phyloP scores from a whole-genome alignment of 331 rosid genomes.

The Stylosanthes scabra region DNA sequence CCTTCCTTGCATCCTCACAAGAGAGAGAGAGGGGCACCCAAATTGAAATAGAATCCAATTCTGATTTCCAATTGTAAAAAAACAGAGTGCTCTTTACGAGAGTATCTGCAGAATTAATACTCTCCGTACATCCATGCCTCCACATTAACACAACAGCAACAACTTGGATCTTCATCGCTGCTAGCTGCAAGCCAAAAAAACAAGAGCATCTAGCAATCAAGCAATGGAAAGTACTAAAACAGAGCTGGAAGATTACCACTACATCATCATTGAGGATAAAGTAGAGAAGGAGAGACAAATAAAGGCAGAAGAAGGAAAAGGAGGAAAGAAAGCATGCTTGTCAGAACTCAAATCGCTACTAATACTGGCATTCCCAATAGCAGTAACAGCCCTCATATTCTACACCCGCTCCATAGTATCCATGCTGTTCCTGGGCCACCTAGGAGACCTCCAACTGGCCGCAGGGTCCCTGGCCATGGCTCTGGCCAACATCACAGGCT shows the following conservation, averaged over 20 bases:
- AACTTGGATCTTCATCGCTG: not conserved
- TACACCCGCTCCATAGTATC: conserved; percentile 80
- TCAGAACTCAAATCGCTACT: conserved; percentile 63
- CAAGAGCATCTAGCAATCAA: conserved; percentile 3
- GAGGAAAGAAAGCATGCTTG: not conserved
- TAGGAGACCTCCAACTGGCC: conserved; percentile 71
- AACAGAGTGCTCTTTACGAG: conserved; percentile 53
- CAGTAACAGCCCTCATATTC: conserved; percentile 69
- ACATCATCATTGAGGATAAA: conserved; percentile 23
- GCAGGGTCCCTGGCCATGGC: conserved; percentile 82
- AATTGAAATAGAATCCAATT: not conserved
- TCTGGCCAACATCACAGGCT: conserved; percentile 84
- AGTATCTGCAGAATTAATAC: conserved; percentile 15
- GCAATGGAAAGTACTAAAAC: conserved; percentile 21
- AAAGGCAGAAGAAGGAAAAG: too few relatives aligned
- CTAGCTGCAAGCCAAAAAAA: too few relatives aligned
- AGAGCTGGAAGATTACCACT: not conserved
- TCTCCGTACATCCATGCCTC: not conserved
- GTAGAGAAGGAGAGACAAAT: not conserved
- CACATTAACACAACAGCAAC: not conserved
- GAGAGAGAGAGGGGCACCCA: not conserved
- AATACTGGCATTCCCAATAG: conserved; percentile 65
- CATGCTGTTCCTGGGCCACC: conserved; percentile 76
- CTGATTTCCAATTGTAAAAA: not conserved
- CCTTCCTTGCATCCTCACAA: not conserved